Evolutionary conservation across 345 rosid genomes (phyloP), one percentile per base, ranked within the genome.

Genomic region (Eucalyptus marginata): DNA sequence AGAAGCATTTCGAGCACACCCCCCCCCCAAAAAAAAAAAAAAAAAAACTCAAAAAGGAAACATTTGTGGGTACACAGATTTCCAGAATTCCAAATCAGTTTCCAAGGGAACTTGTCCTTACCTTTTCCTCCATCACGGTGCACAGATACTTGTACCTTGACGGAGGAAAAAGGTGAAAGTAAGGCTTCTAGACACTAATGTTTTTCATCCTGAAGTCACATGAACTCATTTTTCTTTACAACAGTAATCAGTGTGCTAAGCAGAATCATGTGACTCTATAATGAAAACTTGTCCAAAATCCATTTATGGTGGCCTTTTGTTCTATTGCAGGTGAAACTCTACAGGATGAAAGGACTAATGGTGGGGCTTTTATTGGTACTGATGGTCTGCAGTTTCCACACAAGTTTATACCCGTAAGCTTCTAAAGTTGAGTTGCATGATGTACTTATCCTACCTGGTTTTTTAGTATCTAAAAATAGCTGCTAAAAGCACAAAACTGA

Each of bases 381-480:
- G 98, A 96, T 93, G 97, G 99, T 91, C 92, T 93, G 92, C 99
- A 95, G 91, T 95, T 96, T 90, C 96, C 98, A 8, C 97, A 93
- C 86, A 97, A 97, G 94, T 92, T 96, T 90, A 94, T 97, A 90
- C 99, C 99, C 36, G 99, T 96, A 95, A 94, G 97, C 49, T 87
- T 49, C 54, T 62, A 89, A 9, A 56, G 62, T 76, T 12, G 47
- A 76, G 83, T 24, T 40, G 83, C 47, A 76, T 20, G 83, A 76
- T 76, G 47, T 76, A 40, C 47, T 76, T 76, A 36, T 76, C 83
- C 83, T 85, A 88, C 83, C 87, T 47, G 87, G 54, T 86, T 88
- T 88, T 49, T 86, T 46, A 8, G 12, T 31, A 88, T 87, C 25
- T 25, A 22, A 47, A 47, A 71, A 15, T 44, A 51, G 44, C 40